Evolutionary conservation across 2,329 filamentous ascomycete species (phyloP), one percentile per base, ranked within the genome.

Genomic region (Fusarium continuum): DNA sequence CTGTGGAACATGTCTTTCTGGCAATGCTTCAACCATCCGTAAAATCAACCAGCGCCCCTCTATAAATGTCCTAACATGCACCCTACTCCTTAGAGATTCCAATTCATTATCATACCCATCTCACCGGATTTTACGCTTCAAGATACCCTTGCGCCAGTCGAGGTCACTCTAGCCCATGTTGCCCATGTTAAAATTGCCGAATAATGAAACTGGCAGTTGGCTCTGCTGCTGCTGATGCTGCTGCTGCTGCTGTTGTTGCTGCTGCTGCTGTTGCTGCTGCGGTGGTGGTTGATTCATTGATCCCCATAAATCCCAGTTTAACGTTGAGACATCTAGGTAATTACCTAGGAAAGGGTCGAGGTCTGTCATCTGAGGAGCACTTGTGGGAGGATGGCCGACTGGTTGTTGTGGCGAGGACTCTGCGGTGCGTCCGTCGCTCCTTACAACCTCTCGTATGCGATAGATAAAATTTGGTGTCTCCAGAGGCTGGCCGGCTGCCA

Each of bases 301-400:
- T 14, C 71, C 74, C 73, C 79, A 81, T 70, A 83, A 75, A 48
- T 83, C 80, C 77, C 81, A 82, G 43, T 82, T 80, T 14, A 83
- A 65, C 4, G 73, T 65, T 9, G 76, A 74, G 6, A 78, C 72
- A 58, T 84, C 81, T 16, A 83, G 62, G 48, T 80, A 81, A 1
- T 76, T 76, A 14, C 76, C 75, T 34, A 83, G 58, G 28, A 82
- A 77, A 13, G 80, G 76, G 39, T 83, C 80, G n/a, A 82, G 32
- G 48, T 73, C 71, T n/a, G 58, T 61, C 35, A 65, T 64, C 7
- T 68, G 72, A 22, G 57, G 66, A 51, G 57, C 71, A 55, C 45
- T 68, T 55, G 57, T 72, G 59, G 59, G 71, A 51, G 72, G 71
- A 6, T 72, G 71, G 4, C 71, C 68, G 2, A 67, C 52, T 8